phyloP scores from a whole-genome alignment of 2,329 filamentous ascomycete species.

The Phyllachora maydis region DNA sequence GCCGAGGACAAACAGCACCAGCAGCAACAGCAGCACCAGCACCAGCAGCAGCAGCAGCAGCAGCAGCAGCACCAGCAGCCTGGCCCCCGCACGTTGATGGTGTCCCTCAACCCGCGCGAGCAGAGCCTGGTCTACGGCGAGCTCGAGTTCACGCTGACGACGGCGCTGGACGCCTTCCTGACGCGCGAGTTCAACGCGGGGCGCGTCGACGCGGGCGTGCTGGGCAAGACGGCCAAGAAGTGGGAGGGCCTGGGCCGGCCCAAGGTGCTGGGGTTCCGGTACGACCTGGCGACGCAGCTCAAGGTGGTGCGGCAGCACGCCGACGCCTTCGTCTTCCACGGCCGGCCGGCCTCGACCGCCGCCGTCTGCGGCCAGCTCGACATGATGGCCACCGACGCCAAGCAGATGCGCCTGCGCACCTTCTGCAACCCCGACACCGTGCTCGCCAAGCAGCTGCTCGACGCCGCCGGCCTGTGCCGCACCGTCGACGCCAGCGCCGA shows the following conservation, averaged over 20 bases:
- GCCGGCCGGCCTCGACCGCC: slow-evolving; percentile 16
- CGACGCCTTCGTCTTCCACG: slow-evolving; percentile 32
- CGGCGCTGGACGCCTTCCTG: slow-evolving; percentile 29
- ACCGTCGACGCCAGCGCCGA: slow-evolving; percentile 22
- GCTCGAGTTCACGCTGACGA: slow-evolving; percentile 31
- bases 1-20: too few species aligned
- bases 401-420: slow-evolving; percentile 29
- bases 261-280: slow-evolving; percentile 33
- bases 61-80: slow-evolving; percentile 9
- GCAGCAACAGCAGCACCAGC: too few species aligned
- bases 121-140: slow-evolving; percentile 38
- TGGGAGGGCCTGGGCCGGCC: slow-evolving; percentile 32
- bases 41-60: too few species aligned
- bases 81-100: slow-evolving; percentile 15
- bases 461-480: slow-evolving; percentile 27
- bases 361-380: slow-evolving; percentile 26
- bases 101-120: slow-evolving; percentile 32
- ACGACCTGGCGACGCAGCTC: slow-evolving; percentile 39
- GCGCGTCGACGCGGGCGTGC: slow-evolving; percentile 27
- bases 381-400: slow-evolving; percentile 29
- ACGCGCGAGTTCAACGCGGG: slow-evolving; percentile 30
- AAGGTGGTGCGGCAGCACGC: slow-evolving; percentile 28
- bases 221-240: slow-evolving; percentile 25
- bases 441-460: slow-evolving; percentile 34
- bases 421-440: slow-evolving; percentile 37